A percentile compares a stretch with the other conserved stretches of the same genome.
Evolutionary conservation across 2,329 filamentous ascomycete genomes (phyloP).

Genomic region (Hirsutella rhossiliensis): DNA sequence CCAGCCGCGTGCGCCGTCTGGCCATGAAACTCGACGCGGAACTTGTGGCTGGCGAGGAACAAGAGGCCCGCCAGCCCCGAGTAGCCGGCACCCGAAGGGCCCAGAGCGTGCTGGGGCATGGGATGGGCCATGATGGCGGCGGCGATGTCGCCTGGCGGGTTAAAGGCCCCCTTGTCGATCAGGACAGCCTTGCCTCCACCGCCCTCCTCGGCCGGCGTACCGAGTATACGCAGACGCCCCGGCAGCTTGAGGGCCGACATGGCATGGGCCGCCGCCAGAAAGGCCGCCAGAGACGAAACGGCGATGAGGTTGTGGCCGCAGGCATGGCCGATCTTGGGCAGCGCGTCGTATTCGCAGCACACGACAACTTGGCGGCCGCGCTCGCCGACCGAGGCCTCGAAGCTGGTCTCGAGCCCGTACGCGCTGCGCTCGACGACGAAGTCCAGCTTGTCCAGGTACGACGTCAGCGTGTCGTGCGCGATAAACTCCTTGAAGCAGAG

Average conservation of each 20-base stretch:
- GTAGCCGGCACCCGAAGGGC: not conserved
- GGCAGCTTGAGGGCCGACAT: slow-evolving; percentile 16
- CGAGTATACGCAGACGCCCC: slow-evolving; percentile 26
- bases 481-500: slow-evolving; percentile 36
- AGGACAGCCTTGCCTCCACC: slow-evolving; percentile 26
- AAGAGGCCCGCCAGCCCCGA: slow-evolving; percentile 14
- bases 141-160: slow-evolving; percentile 9
- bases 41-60: slow-evolving; percentile 19
- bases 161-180: slow-evolving; percentile 15
- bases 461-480: slow-evolving; percentile 36
- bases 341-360: slow-evolving; percentile 36
- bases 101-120: slow-evolving; percentile 2
- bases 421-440: slow-evolving; percentile 34
- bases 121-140: slow-evolving; percentile 19
- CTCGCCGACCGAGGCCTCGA: slow-evolving; percentile 30
- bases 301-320: slow-evolving; percentile 35
- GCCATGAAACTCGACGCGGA: slow-evolving; percentile 20
- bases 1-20: slow-evolving; percentile 21
- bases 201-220: slow-evolving; percentile 31
- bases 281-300: slow-evolving; percentile 25
- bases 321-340: slow-evolving; percentile 31
- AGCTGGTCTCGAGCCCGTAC: slow-evolving; percentile 39
- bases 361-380: slow-evolving; percentile 28
- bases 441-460: slow-evolving; percentile 29
- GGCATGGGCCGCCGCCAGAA: slow-evolving; percentile 22